These are phyloP conservation scores for Aristolochia contorta DNA, from an alignment of 164 flowering plant species.

Conservation along the genomic window DNA sequence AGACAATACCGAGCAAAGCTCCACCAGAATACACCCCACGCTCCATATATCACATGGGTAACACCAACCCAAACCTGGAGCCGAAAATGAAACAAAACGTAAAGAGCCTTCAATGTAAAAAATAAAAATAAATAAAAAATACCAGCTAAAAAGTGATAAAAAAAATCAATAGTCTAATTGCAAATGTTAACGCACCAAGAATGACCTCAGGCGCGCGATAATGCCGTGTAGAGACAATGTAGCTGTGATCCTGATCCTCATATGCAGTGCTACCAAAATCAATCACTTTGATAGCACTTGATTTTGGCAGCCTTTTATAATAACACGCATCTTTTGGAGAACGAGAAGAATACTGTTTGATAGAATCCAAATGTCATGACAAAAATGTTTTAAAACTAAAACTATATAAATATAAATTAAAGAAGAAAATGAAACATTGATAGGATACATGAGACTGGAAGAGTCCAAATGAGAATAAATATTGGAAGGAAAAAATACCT, in stretches of 20 bases:
- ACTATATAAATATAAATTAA: no score
- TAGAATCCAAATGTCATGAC: neutral
- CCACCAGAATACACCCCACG: conserved; percentile 71
- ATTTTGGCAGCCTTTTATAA: conserved; percentile 38
- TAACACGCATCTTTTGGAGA: conserved; percentile 53
- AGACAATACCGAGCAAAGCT: conserved; percentile 57
- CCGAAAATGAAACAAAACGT: neutral
- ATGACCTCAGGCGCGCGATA: conserved; percentile 90
- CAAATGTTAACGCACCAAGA: conserved; percentile 34
- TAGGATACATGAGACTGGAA: no score
- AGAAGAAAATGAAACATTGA: no score
- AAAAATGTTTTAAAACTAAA: neutral
- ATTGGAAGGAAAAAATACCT: conserved; percentile 30
- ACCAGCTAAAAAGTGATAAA: neutral
- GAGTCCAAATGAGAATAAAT: neutral
- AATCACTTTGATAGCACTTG: conserved; percentile 78
- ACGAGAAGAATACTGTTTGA: conserved; percentile 47
- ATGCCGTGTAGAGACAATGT: conserved; percentile 74
- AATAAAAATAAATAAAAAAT: no score
- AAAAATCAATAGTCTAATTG: neutral
- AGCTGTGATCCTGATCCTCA: conserved; percentile 57
- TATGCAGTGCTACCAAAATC: conserved; percentile 88
- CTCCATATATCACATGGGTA: conserved; percentile 87
- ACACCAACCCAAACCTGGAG: conserved; percentile 74
- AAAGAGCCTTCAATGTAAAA: neutral